Percentiles rank a stretch among this genome's conserved stretches.
phyloP scores from a whole-genome alignment of 2,329 filamentous ascomycete genomes.

The Fusarium devonianum region DNA sequence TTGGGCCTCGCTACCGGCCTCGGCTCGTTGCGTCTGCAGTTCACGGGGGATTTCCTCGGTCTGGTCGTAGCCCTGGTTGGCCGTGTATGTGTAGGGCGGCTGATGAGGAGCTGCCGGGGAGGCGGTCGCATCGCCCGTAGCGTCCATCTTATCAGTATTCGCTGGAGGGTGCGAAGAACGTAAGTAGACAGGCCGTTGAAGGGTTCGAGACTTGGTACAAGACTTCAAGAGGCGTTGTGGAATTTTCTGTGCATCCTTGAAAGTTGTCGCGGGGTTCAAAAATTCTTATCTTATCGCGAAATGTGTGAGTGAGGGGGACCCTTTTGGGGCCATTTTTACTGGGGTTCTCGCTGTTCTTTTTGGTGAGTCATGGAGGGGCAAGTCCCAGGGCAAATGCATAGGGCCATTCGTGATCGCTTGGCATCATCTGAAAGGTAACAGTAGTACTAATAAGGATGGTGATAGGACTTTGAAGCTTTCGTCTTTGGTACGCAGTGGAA shows the following conservation, averaged over 20 bases:
- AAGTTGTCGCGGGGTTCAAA: conserved; percentile 34
- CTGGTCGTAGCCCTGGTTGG: conserved; percentile 54
- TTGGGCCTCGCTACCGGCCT: conserved; percentile 31
- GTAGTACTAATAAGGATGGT: neutral
- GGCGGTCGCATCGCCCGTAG: conserved; percentile 22
- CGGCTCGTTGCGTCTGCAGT: conserved; percentile 42
- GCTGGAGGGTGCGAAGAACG: neutral
- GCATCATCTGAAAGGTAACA: neutral
- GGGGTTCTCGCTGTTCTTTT: conserved; percentile 5
- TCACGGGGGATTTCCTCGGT: conserved; percentile 47
- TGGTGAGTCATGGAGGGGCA: conserved; percentile 35
- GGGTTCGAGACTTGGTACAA: neutral
- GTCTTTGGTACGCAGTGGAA: too few relatives aligned
- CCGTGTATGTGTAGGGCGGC: conserved; percentile 54
- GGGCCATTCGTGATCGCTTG: conserved; percentile 15
- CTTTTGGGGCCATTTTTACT: conserved; percentile 19
- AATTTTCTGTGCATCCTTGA: conserved; percentile 38
- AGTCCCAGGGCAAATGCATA: conserved; percentile 1
- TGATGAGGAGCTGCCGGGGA: conserved; percentile 54
- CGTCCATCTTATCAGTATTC: conserved; percentile 25
- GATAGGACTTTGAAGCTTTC: too few relatives aligned
- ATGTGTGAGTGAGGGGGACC: conserved; percentile 9
- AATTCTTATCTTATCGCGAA: conserved; percentile 34
- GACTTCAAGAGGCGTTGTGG: conserved; percentile 19
- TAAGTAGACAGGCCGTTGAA: neutral